A percentile compares a stretch with the other conserved stretches of the same genome.
Evolutionary conservation across 1,284 basidiomycete species (phyloP).

Genomic region (Clitocybe nebularis): DNA sequence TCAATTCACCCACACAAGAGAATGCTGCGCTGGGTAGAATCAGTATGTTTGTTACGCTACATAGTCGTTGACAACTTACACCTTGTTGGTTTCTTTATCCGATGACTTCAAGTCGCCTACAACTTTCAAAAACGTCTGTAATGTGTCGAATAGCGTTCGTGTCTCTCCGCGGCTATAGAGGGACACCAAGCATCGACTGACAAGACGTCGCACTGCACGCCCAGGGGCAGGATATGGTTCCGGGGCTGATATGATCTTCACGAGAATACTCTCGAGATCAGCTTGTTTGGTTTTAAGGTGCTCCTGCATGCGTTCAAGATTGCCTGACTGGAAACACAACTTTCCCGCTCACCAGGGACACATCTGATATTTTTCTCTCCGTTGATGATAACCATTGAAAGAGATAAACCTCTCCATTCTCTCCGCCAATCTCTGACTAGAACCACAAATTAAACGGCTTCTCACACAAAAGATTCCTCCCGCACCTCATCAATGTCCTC

Average conservation of each 20-base stretch:
- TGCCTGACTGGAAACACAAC: neutral
- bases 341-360: slow-evolving; percentile 42
- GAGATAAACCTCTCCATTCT: slow-evolving; percentile 77
- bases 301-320: slow-evolving; percentile 37
- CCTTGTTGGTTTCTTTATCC: slow-evolving; percentile 61
- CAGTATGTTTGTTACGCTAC: slow-evolving; percentile 11
- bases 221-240: slow-evolving; percentile 76
- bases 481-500: slow-evolving; percentile 18
- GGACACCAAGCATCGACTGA: slow-evolving; percentile 73
- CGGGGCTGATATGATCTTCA: slow-evolving; percentile 60
- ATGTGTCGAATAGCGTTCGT: slow-evolving; percentile 81
- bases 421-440: slow-evolving; percentile 66
- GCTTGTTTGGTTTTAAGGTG: slow-evolving; percentile 62
- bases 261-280: slow-evolving; percentile 56
- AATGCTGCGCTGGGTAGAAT: slow-evolving; percentile 57
- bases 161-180: slow-evolving; percentile 85
- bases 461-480: too few species aligned
- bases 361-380: slow-evolving; percentile 53
- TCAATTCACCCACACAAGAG: slow-evolving; percentile 85
- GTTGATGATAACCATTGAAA: slow-evolving; percentile 78
- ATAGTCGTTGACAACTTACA: slow-evolving; percentile 37
- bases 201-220: slow-evolving; percentile 77
- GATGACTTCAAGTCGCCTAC: slow-evolving; percentile 67
- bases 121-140: slow-evolving; percentile 76
- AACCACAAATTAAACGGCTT: neutral